phyloP scores from a whole-genome alignment of 495 filamentous ascomycete genomes.

The Hypoxylon cercidicola region DNA sequence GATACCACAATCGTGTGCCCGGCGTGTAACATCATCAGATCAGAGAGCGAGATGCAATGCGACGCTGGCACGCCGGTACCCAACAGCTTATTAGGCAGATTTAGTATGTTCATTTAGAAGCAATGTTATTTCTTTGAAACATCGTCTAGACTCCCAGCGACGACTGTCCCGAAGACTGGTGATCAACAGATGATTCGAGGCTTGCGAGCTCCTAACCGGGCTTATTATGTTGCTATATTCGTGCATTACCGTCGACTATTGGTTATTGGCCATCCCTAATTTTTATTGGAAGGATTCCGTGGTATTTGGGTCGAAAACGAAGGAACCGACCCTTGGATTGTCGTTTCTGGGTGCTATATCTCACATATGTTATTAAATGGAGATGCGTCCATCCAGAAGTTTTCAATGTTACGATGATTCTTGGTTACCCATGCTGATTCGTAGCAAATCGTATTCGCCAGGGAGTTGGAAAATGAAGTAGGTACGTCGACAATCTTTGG shows the following conservation, averaged over 20 bases:
- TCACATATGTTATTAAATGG: constrained; percentile 26
- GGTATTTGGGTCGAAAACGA: constrained; percentile 20
- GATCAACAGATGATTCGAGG: constrained; percentile 15
- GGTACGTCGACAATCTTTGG: neutral
- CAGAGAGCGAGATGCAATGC: constrained; percentile 21
- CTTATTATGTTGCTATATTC: constrained; percentile 16
- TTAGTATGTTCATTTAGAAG: constrained; percentile 21
- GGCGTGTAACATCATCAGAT: constrained; percentile 28
- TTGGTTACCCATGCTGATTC: constrained; percentile 7
- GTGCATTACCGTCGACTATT: constrained; percentile 7
- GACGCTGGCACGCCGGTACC: constrained; percentile 28
- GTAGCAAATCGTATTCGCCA: constrained; percentile 17
- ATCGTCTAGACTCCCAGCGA: constrained; percentile 10
- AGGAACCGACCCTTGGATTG: constrained; percentile 16
- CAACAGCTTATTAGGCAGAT: constrained; percentile 32
- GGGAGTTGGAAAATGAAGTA: neutral
- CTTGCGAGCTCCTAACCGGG: constrained; percentile 4
- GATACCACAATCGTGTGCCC: neutral
- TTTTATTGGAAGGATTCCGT: constrained; percentile 27
- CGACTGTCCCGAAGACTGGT: constrained; percentile 22
- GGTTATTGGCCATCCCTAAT: constrained; percentile 24
- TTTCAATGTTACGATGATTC: constrained; percentile 26
- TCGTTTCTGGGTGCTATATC: constrained; percentile 16
- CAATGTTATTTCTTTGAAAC: constrained; percentile 30
- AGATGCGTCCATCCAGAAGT: constrained; percentile 17